Base-by-base conservation (phyloP, 306 rosid genomes). In the Vicia sativa region DNA sequence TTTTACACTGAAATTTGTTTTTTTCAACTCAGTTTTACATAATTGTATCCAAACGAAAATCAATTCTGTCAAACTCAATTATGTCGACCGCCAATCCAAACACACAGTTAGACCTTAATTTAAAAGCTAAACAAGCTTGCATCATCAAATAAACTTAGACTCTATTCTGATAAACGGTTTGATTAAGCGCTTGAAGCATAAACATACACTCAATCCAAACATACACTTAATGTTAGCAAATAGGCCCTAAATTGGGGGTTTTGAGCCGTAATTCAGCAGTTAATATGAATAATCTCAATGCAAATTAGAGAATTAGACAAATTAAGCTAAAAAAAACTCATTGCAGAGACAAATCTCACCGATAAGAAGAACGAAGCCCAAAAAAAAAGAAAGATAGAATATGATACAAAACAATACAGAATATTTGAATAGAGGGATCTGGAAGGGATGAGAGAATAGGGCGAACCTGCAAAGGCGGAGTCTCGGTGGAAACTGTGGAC, bases 401-500 rank as follows among this genome's bases (percentile, higher is more conserved):
- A 13, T 3, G 5, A 1, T 52, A 21, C 23, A 38, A 25, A 15
- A 56, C 7, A 56, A 34, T 2, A 53, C 8, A 9, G 1, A 53
- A 11, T 53, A 25, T 4, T 11, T 14, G 9, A 15, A 15, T 7
- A 15, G 23, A 57, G 1, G 38, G 62, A 73, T 55, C 64, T 35
- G 26, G 44, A 58, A 46, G 61, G 49, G 7, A 43, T n/a, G 31
- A 35, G n/a, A 15, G 31, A 28, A 52, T 44, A 37, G 73, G 52
- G 64, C 3, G 60, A 31, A 89, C 96, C 95, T 84, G 98, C 44
- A 86, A 68, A 61, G 87, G 88, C 18, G 31, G 79, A 78, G 74
- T 55, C 2, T 48, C 18, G 9, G 90, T 75, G 39, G 95, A 75
- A 70, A 76, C 83, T 12, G 96, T 57, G 73, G 96, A 84, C 96